These are phyloP conservation scores for Avena insularis DNA, from an alignment of 176 grass and related monocot species.

Conservation along the genomic window DNA sequence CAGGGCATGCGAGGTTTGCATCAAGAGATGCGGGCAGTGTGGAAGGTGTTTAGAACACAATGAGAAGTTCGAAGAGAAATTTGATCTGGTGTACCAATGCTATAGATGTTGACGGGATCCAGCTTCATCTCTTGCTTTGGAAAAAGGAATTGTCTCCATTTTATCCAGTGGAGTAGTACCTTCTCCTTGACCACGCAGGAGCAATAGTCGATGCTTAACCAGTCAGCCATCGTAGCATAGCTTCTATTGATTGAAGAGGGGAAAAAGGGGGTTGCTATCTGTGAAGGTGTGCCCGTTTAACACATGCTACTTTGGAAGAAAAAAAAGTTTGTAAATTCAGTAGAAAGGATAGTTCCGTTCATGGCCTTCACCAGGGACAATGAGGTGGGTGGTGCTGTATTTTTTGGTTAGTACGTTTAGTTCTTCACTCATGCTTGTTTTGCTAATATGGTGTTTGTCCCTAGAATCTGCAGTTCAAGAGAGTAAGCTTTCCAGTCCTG, in stretches of 20 bases:
- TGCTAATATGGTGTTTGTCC: not conserved
- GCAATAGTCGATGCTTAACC: slow-evolving; percentile 6
- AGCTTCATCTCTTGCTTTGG: not conserved
- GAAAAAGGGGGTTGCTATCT: not conserved
- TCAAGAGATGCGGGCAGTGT: slow-evolving; percentile 69
- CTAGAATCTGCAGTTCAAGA: slow-evolving; percentile 17
- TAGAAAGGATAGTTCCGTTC: not conserved
- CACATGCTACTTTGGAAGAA: slow-evolving; percentile 39
- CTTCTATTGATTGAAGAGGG: slow-evolving; percentile 27
- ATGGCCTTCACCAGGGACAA: not conserved
- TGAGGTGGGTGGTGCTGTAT: slow-evolving; percentile 32
- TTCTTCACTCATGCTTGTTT: not conserved
- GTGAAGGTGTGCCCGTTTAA: slow-evolving; percentile 25
- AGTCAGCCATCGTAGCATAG: slow-evolving; percentile 17
- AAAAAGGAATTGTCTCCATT: slow-evolving; percentile 35
- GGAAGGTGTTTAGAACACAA: slow-evolving; percentile 70
- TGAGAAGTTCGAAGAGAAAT: slow-evolving; percentile 66
- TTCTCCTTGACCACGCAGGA: slow-evolving; percentile 1
- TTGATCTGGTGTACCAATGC: slow-evolving; percentile 66
- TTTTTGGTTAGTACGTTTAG: not conserved
- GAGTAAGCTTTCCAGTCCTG: slow-evolving; percentile 9
- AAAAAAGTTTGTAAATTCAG: not conserved
- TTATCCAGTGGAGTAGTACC: slow-evolving; percentile 36
- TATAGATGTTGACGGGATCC: slow-evolving; percentile 43
- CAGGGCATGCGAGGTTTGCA: slow-evolving; percentile 77